Evolutionary conservation across 2,329 filamentous ascomycete genomes (phyloP).

Genomic region (Harringtonia aguacate): DNA sequence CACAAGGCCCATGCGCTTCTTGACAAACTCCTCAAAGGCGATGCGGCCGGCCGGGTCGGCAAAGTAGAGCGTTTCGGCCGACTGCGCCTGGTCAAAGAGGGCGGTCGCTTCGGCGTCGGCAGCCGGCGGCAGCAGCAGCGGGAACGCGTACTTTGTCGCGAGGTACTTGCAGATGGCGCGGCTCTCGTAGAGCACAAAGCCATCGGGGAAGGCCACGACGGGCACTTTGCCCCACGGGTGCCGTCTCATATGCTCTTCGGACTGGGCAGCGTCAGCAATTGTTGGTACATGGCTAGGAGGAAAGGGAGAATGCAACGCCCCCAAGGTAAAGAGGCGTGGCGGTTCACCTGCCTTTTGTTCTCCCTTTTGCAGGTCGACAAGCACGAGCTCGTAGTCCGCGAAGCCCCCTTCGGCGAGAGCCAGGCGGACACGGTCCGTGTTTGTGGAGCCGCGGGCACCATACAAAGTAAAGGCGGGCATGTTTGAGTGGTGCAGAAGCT

Average conservation of each 20-base stretch:
- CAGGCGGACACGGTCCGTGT: conserved; percentile 30
- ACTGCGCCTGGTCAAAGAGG: conserved; percentile 32
- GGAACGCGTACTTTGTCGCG: conserved; percentile 31
- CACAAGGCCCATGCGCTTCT: conserved; percentile 30
- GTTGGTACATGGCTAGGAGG: background rate
- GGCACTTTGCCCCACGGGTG: conserved; percentile 32
- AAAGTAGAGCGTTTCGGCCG: conserved; percentile 30
- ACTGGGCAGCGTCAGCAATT: conserved; percentile 20
- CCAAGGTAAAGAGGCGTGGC: too few relatives aligned
- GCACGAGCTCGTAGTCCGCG: conserved; percentile 28
- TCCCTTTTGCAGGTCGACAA: conserved; percentile 25
- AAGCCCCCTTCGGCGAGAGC: conserved; percentile 32
- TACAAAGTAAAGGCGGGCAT: conserved; percentile 33
- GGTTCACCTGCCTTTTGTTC: conserved; percentile 30
- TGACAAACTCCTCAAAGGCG: conserved; percentile 33
- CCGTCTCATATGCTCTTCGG: conserved; percentile 23
- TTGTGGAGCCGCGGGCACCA: conserved; percentile 27
- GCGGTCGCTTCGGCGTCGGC: conserved; percentile 28
- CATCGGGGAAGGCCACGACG: conserved; percentile 24
- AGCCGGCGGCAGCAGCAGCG: conserved; percentile 28
- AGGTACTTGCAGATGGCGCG: conserved; percentile 36
- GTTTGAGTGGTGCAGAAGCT: conserved; percentile 12
- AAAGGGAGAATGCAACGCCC: too few relatives aligned
- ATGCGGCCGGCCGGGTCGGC: conserved; percentile 30
- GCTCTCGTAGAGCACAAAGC: conserved; percentile 34